A percentile compares a stretch with the other conserved stretches of the same genome.
phyloP scores from a whole-genome alignment of 306 rosid genomes.

The Parietaria judaica region DNA sequence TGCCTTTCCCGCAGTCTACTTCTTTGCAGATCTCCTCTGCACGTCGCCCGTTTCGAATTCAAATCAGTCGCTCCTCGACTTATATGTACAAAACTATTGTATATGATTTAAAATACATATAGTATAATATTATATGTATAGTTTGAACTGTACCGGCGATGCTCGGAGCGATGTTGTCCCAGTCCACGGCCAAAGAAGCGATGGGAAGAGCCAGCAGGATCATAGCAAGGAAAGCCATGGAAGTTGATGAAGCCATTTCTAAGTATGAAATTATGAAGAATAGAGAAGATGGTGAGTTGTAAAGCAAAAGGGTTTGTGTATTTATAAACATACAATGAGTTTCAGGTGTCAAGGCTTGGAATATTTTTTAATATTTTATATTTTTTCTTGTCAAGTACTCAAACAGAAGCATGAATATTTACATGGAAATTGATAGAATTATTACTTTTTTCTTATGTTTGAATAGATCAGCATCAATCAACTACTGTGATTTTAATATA shows the following conservation, averaged over 20 bases:
- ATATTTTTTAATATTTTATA: slow-evolving; percentile 3
- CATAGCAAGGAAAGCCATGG: slow-evolving; percentile 24
- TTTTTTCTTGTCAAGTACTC: not conserved
- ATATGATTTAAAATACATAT: not conserved
- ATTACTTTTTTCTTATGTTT: not conserved
- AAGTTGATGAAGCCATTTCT: slow-evolving; percentile 26
- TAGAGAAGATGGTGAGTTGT: slow-evolving; percentile 4
- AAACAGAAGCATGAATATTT: slow-evolving; percentile 1
- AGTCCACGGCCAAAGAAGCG: slow-evolving; percentile 13
- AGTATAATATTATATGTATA: not conserved
- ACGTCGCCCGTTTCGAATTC: not conserved
- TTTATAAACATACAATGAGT: not conserved
- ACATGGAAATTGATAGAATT: not conserved
- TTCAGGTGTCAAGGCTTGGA: not conserved
- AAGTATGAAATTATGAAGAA: not conserved
- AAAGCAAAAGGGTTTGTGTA: not conserved
- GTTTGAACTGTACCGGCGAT: slow-evolving; percentile 18
- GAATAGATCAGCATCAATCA: slow-evolving; percentile 9
- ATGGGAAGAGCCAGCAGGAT: slow-evolving; percentile 21
- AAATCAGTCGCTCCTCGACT: not conserved
- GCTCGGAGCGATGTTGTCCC: slow-evolving; percentile 24
- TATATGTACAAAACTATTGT: not conserved
- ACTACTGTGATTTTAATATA: too few relatives aligned
- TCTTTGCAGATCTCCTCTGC: slow-evolving; percentile 47
- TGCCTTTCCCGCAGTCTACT: slow-evolving; percentile 76